These are phyloP conservation scores for Axilococcus clingmanii DNA, from an alignment of 139 green algal species.

Conservation along the genomic window DNA sequence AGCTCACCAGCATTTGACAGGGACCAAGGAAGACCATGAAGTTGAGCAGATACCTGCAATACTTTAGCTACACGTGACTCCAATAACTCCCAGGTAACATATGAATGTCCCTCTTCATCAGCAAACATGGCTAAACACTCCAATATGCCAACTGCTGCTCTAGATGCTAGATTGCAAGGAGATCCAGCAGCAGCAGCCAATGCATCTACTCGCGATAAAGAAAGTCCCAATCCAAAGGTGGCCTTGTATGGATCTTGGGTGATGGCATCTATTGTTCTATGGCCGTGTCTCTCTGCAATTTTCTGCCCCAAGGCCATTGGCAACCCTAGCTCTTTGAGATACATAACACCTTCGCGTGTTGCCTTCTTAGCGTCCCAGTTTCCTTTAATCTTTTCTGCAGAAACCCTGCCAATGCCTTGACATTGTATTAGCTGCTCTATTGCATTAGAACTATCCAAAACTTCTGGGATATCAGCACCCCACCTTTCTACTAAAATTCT, in stretches of 20 bases:
- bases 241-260: constrained; percentile 12
- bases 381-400: constrained; percentile 21
- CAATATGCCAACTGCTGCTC: constrained; percentile 18
- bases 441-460: constrained; percentile 25
- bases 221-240: constrained; percentile 8
- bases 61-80: not conserved
- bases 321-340: constrained; percentile 12
- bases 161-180: constrained; percentile 16
- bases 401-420: constrained; percentile 6
- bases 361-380: constrained; percentile 20
- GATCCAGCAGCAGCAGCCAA: constrained; percentile 20
- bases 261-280: not conserved
- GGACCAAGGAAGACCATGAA: too few relatives aligned
- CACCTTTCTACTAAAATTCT: constrained; percentile 14
- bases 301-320: constrained; percentile 13
- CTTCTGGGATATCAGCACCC: constrained; percentile 10
- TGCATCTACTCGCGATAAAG: constrained; percentile 16
- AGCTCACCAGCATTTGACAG: constrained; percentile 12
- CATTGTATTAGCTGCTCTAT: constrained; percentile 7
- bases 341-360: constrained; percentile 3
- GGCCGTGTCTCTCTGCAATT: constrained; percentile 2
- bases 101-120: constrained; percentile 29
- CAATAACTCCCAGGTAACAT: constrained; percentile 33
- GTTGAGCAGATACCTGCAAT: too few relatives aligned
- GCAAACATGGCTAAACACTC: constrained; percentile 16